Percentiles rank a stretch among this genome's conserved stretches.
These are phyloP conservation scores for Neonectria magnoliae DNA, from an alignment of 2,329 filamentous ascomycete genomes.

Conservation along the genomic window DNA sequence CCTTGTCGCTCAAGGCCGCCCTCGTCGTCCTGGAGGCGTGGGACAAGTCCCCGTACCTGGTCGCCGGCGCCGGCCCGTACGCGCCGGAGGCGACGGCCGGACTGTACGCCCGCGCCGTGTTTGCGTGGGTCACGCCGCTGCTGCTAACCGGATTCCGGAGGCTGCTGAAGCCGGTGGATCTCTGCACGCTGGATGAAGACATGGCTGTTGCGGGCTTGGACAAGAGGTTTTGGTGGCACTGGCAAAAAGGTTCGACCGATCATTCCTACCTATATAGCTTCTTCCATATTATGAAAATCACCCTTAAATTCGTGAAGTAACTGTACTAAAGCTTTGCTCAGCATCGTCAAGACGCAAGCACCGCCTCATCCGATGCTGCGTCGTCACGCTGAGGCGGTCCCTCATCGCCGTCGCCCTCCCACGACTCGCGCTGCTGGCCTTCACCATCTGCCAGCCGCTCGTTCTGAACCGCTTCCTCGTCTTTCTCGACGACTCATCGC, in stretches of 20 bases:
- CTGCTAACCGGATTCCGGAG: constrained; percentile 49
- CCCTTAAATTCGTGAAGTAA: constrained; percentile 24
- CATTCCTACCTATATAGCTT: constrained; percentile 28
- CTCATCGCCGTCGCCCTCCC: constrained; percentile 46
- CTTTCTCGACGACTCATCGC: constrained; percentile 42
- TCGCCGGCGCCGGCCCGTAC: constrained; percentile 40
- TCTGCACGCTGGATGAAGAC: constrained; percentile 48
- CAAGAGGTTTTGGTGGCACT: constrained; percentile 45
- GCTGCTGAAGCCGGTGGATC: constrained; percentile 47
- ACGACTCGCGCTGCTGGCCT: constrained; percentile 46
- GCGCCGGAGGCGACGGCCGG: constrained; percentile 52
- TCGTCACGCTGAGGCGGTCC: constrained; percentile 42
- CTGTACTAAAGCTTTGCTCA: constrained; percentile 34
- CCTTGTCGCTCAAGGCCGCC: constrained; percentile 48
- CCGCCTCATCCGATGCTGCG: constrained; percentile 42
- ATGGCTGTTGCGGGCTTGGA: constrained; percentile 45
- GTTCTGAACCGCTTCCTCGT: constrained; percentile 47
- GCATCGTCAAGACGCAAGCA: constrained; percentile 31
- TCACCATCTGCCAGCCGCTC: constrained; percentile 51
- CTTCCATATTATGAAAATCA: constrained; percentile 18
- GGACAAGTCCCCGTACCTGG: constrained; percentile 49
- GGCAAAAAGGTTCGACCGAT: constrained; percentile 40
- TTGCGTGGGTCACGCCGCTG: constrained; percentile 53
- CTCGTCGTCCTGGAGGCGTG: constrained; percentile 51
- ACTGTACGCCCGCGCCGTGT: constrained; percentile 50